Base-by-base conservation (phyloP, 306 rosid species). In the Begonia masoniana region DNA sequence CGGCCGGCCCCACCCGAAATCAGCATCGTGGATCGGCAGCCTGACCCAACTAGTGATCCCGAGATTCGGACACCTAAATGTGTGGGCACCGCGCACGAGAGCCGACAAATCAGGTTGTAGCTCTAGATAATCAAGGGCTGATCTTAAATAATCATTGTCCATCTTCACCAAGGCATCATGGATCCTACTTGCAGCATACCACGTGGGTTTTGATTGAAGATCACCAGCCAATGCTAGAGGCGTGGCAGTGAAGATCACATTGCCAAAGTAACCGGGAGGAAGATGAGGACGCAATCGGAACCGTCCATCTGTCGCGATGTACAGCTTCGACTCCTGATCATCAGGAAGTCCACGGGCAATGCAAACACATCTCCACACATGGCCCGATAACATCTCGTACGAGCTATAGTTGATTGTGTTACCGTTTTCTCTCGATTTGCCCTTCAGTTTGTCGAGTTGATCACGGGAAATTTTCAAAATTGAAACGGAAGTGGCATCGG, bases 1-100 rank as follows among this genome's bases (percentile, higher is more conserved):
- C 9, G 97, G 97, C 26, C 92, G 77, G 12, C 97, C 96, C 95
- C 96, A 91, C 49, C 97, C 97, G 41, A 91, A 91, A 50, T 91
- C 92, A 58, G 97, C 97, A 58, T 91, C 94, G 35, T 91, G 81
- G 16, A 91, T 80, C 0, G 97, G 97, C 59, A 91, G 80, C 65
- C 96, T 77, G 9, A 61, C 75, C 97, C 97, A 91, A 42, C 94
- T 85, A 13, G 94, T 85, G 56, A 91, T 91, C 12, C 94, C 96
- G 10, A 91, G 94, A 59, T 91, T 91, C 1, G 97, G 97, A 43
- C 97, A 85, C 67, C 81, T 74, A 35, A 91, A 91, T 41, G 85
- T 76, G 31, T 91, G 94, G 0, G 92, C 85, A 0, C 94, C 96
- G 0, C 96, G 91, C 36, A 78, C 91, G 10, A 85, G 85, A 1